Evolutionary conservation across 169 alveolate species (phyloP).

Genomic region (Theileria luwenshuni): DNA sequence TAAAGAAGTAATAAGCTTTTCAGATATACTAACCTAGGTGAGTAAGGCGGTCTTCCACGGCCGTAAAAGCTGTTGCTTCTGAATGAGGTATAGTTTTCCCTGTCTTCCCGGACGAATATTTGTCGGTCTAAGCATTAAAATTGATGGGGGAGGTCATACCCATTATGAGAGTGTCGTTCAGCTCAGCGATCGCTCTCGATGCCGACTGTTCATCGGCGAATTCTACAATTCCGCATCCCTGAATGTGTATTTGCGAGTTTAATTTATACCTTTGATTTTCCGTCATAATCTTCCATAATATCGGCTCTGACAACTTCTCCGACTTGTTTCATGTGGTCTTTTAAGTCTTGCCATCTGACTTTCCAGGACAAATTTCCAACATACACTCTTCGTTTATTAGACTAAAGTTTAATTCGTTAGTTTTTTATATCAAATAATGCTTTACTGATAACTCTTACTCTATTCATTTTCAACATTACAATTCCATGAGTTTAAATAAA

Average conservation of each 20-base stretch:
- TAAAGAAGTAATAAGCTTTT: not conserved
- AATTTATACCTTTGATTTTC: constrained; percentile 80
- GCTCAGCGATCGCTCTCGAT: constrained; percentile 77
- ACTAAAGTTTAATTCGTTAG: constrained; percentile 2
- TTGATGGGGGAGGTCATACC: constrained; percentile 29
- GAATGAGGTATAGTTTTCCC: constrained; percentile 70
- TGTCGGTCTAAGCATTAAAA: constrained; percentile 72
- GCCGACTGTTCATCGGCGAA: constrained; percentile 81
- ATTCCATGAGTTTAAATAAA: not conserved
- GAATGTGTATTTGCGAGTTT: not conserved
- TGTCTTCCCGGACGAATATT: constrained; percentile 83
- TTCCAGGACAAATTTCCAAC: constrained; percentile 90
- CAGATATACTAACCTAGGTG: not conserved
- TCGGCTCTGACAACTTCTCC: constrained; percentile 89
- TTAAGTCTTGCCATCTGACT: constrained; percentile 87
- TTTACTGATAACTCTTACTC: constrained; percentile 2
- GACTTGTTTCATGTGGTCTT: constrained; percentile 89
- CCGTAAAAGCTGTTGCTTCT: constrained; percentile 19
- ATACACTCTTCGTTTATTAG: constrained; percentile 83
- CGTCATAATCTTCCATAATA: constrained; percentile 86
- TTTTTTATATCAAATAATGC: not conserved
- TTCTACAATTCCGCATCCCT: constrained; percentile 87
- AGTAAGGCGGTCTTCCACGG: not conserved
- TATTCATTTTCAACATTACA: constrained; percentile 27
- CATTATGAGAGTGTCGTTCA: constrained; percentile 73